phyloP scores from a whole-genome alignment of 129 eudicot genomes.

The Lonicera japonica region DNA sequence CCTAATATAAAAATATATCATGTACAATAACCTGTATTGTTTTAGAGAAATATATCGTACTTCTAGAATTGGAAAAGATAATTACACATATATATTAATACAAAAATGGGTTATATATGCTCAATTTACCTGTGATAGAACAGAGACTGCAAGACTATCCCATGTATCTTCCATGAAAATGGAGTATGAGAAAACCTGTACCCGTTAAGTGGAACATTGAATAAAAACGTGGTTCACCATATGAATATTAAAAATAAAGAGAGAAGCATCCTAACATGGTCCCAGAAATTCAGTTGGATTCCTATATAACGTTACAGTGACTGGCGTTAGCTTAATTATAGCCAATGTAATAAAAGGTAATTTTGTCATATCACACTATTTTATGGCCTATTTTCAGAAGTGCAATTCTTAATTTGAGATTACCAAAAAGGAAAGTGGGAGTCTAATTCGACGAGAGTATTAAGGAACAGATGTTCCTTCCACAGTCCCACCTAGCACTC shows the following conservation, averaged over 20 bases:
- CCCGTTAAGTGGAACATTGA: conserved; percentile 12
- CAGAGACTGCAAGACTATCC: conserved; percentile 69
- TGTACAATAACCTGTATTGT: not conserved
- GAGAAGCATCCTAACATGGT: no score
- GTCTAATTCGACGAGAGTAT: no score
- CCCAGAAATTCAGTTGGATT: no score
- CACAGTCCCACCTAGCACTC: not conserved
- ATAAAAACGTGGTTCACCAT: not conserved
- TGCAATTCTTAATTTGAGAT: no score
- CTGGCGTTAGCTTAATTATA: no score
- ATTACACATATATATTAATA: not conserved
- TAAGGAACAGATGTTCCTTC: no score
- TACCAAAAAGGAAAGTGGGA: no score
- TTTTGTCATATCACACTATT: no score
- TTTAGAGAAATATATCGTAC: not conserved
- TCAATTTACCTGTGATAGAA: conserved; percentile 62
- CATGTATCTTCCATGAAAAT: conserved; percentile 66
- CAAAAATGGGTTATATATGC: not conserved
- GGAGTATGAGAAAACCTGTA: conserved; percentile 71
- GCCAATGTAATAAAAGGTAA: no score
- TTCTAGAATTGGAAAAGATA: not conserved
- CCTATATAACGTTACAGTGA: no score
- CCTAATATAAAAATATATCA: not conserved
- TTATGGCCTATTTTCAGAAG: no score
- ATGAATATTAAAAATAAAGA: no score